Conservation (phyloP, 179 eudicot genomes). For the Carnegiea gigantea region DNA sequence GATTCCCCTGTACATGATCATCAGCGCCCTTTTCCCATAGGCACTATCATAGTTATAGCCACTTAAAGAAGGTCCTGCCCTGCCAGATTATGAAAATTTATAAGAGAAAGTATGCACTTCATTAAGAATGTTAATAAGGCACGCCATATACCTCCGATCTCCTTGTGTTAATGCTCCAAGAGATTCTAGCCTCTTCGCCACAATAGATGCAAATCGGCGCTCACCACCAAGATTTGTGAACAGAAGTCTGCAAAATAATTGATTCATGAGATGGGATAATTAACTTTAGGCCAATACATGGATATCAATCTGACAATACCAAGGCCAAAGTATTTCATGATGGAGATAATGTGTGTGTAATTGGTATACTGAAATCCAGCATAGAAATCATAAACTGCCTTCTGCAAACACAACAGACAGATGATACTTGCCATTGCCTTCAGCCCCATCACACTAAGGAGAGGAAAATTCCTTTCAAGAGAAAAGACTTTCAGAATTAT, state of each 20-base stretch:
- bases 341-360: background rate
- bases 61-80: constrained; percentile 93
- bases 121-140: background rate
- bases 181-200: constrained; percentile 94
- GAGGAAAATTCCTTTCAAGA: background rate
- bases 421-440: background rate
- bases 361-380: background rate
- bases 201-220: constrained; percentile 96
- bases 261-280: background rate
- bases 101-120: background rate
- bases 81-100: constrained; percentile 36
- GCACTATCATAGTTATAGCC: constrained; percentile 86
- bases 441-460: background rate
- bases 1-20: constrained; percentile 75
- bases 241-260: constrained; percentile 55
- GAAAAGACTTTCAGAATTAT: background rate
- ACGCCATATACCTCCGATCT: constrained; percentile 80
- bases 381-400: background rate
- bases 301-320: background rate
- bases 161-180: constrained; percentile 99
- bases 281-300: background rate
- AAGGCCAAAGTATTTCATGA: background rate
- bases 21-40: constrained; percentile 75
- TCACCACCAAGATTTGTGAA: constrained; percentile 98
- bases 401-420: background rate